Conservation (phyloP, 2,329 filamentous ascomycete genomes). For the Helminthosporium solani region DNA sequence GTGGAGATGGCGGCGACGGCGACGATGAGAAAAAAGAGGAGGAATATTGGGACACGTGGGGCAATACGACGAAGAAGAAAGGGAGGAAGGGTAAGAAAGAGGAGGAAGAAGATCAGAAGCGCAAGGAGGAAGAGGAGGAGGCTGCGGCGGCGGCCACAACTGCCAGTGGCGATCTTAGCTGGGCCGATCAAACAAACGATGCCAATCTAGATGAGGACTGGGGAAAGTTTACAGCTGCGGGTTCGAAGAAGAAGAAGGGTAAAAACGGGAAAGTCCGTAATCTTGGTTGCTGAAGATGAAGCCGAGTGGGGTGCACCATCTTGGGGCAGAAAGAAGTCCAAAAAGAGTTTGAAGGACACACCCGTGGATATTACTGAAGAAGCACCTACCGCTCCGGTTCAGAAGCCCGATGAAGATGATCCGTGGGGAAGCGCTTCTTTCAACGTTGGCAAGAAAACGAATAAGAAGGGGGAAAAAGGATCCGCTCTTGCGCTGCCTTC, state of each 20-base stretch:
- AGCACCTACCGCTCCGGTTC: conserved; percentile 1
- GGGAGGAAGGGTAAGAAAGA: conserved; percentile 43
- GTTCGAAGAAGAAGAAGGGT: conserved; percentile 40
- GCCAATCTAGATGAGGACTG: conserved; percentile 30
- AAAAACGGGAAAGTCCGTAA: conserved; percentile 45
- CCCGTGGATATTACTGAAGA: no score
- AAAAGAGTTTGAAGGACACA: no score
- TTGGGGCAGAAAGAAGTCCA: no score
- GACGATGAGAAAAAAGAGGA: conserved; percentile 38
- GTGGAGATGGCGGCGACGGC: conserved; percentile 37
- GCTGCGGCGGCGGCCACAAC: conserved; percentile 29
- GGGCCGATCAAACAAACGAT: conserved; percentile 38
- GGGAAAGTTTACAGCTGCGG: conserved; percentile 23
- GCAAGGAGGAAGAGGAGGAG: conserved; percentile 28
- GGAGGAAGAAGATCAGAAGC: conserved; percentile 30
- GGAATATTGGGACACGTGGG: conserved; percentile 31
- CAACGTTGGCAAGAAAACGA: conserved; percentile 44
- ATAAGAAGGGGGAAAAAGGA: conserved; percentile 57
- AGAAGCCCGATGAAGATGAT: no score
- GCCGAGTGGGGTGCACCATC: no score
- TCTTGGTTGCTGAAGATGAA: conserved; percentile 20
- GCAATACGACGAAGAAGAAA: conserved; percentile 40
- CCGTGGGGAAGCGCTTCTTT: no score
- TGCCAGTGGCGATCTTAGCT: conserved; percentile 27
- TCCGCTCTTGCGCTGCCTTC: conserved; percentile 52